Evolutionary conservation across 2,329 filamentous ascomycete species (phyloP), one percentile per base, ranked within the genome.

Genomic region (Aureobasidium sp.): DNA sequence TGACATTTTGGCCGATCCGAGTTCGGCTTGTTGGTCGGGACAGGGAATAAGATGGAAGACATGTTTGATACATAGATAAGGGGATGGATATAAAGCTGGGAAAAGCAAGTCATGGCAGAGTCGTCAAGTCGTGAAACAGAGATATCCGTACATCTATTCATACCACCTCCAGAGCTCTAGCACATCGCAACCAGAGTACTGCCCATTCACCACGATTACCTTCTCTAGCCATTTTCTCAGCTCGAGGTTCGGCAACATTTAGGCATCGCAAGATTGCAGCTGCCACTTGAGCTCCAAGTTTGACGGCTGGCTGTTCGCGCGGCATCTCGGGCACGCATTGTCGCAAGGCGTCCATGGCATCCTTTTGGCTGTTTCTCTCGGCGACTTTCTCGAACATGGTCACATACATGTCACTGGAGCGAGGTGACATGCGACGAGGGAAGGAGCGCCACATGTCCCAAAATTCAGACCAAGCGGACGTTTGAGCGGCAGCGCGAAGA

Each of bases 401-500:
- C 3, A 74, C 71, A 68, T 89, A 90, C 65, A 87, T 76, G 17
- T 70, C 69, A n/a, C 75, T 68, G 0, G 81, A 79, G 22, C 86
- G 81, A 1, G 76, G 67, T 9, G 72, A 69, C 42, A 78, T 72
- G 66, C 80, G 79, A 44, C 80, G 76, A 15, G 85, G 73, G 4
- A 83, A 78, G 61, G 79, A 76, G 60, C 79, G 79, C 78, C 86
- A 89, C 11, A 79, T 69, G 22, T 82, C 77, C 85, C 84, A 88
- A 67, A 89, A 84, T 6, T 76, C 74, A 17, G 78, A 70, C 78
- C 83, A 86, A 24, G 42, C 14, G 33, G 50, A 48, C 9, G 33
- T 19, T 15, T 54, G 19, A 29, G 63, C 60, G 8, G 35, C 44
- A 29, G 52, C 12, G n/a, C 29, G 22, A 39, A 64, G 52, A 63